These are phyloP conservation scores for Cornus florida DNA, from an alignment of 148 eudicot species.

Conservation along the genomic window DNA sequence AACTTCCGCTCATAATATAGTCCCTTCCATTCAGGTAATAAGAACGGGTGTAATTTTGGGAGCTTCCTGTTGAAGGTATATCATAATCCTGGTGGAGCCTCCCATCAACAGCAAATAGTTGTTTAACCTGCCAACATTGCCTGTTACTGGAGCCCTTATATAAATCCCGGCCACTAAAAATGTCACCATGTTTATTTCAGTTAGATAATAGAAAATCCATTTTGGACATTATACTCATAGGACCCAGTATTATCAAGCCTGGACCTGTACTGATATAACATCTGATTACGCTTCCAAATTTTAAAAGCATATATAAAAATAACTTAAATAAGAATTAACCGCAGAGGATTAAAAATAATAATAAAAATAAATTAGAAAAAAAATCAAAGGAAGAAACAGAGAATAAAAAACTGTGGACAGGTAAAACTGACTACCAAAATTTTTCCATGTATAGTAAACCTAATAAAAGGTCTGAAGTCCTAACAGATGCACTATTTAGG, in stretches of 20 bases:
- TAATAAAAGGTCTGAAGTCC: neutral
- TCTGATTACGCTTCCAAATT: neutral
- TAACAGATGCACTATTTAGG: neutral
- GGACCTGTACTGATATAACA: neutral
- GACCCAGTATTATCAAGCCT: neutral
- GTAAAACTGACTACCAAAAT: neutral
- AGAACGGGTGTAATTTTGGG: slow-evolving; percentile 92
- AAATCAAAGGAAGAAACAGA: no score
- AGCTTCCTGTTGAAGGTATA: slow-evolving; percentile 77
- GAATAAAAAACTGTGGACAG: neutral
- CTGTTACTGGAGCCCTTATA: neutral
- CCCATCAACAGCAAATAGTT: slow-evolving; percentile 90
- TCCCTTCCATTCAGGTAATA: slow-evolving; percentile 91
- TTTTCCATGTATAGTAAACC: neutral
- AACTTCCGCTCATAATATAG: slow-evolving; percentile 85
- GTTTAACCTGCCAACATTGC: slow-evolving; percentile 65
- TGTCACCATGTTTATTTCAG: neutral
- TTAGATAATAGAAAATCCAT: neutral
- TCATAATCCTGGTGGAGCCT: slow-evolving; percentile 75
- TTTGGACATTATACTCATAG: neutral
- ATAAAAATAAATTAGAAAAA: no score
- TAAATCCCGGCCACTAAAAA: neutral
- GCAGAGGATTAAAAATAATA: no score
- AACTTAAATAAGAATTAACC: no score
- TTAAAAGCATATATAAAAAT: neutral